These are phyloP conservation scores for Acidiella bohemica DNA, from an alignment of 495 filamentous ascomycete species.

Conservation along the genomic window DNA sequence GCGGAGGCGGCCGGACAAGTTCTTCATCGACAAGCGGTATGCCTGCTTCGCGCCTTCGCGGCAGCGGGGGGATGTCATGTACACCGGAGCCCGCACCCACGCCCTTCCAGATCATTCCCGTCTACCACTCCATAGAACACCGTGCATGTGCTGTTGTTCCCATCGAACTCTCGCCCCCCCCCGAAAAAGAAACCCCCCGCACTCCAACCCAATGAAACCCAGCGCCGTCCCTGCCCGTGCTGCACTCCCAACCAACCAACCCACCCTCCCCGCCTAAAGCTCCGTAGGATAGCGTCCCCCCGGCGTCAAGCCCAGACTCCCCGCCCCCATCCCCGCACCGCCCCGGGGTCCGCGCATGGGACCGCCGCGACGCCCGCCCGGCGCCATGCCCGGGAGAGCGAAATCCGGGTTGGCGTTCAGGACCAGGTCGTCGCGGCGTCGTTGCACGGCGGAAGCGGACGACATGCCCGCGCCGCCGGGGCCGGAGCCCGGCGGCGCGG, in stretches of 20 bases:
- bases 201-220: no score
- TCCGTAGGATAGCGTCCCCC: slow-evolving; percentile 20
- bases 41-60: no score
- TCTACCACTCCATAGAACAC: no score
- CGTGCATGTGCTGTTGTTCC: no score
- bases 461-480: slow-evolving; percentile 9
- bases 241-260: background rate
- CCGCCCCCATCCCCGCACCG: background rate
- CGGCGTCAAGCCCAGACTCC: slow-evolving; percentile 4
- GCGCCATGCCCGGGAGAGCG: slow-evolving; percentile 34
- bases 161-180: no score
- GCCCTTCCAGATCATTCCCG: no score
- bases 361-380: background rate
- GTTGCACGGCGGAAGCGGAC: slow-evolving; percentile 30
- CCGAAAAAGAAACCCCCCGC: no score
- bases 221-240: no score
- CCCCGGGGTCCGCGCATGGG: background rate
- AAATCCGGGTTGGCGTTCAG: slow-evolving; percentile 66
- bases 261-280: slow-evolving; percentile 1
- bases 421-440: slow-evolving; percentile 41
- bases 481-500: slow-evolving; percentile 5
- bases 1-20: no score
- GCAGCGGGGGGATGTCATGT: no score
- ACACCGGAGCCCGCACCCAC: no score
- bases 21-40: no score